phyloP scores from a whole-genome alignment of 2,329 filamentous ascomycete species.

The Aspergillus thermomutatus region DNA sequence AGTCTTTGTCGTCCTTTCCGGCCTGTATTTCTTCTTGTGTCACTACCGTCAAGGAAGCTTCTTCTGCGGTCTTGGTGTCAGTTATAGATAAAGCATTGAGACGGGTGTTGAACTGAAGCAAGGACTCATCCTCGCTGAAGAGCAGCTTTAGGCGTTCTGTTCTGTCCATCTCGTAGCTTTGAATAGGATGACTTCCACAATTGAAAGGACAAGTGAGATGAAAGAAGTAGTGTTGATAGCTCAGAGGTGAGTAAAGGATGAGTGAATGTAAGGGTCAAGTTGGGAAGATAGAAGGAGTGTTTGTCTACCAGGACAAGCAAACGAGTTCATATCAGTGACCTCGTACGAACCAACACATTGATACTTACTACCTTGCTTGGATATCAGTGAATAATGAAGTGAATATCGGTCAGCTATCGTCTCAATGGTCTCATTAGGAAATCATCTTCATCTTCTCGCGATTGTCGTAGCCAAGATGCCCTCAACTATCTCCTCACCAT shows the following conservation, averaged over 20 bases:
- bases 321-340: background rate
- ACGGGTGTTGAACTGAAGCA: constrained; percentile 22
- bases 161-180: constrained; percentile 19
- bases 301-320: background rate
- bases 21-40: background rate
- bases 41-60: background rate
- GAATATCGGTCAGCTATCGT: background rate
- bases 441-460: background rate
- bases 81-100: constrained; percentile 4
- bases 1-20: background rate
- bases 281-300: background rate
- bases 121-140: constrained; percentile 23
- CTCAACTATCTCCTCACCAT: background rate
- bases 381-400: background rate
- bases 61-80: background rate
- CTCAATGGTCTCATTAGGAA: too few relatives aligned
- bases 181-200: background rate
- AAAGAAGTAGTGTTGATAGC: background rate
- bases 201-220: background rate
- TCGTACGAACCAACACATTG: background rate
- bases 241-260: background rate
- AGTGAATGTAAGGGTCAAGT: background rate
- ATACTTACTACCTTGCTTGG: background rate
- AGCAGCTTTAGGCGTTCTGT: constrained; percentile 26
- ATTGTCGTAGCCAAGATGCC: background rate